Evolutionary conservation across 257 asterid species (phyloP).

Genomic region (Solanum dulcamara): DNA sequence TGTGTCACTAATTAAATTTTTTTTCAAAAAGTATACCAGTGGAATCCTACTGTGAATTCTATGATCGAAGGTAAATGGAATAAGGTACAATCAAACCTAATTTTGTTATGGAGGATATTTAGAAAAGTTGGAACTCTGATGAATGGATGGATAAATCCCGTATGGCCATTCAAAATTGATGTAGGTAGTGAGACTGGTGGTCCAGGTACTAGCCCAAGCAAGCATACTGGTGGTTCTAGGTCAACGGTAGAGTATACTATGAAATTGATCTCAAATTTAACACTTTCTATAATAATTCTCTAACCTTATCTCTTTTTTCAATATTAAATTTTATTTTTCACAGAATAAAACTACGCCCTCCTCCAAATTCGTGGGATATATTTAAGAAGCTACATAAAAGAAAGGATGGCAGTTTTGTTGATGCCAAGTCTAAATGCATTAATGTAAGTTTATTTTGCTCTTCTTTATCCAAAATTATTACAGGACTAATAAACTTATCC

Average conservation of each 20-base stretch:
- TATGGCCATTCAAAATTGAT: neutral
- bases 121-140: neutral
- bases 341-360: neutral
- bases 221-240: neutral
- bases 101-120: neutral
- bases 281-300: neutral
- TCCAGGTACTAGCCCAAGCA: neutral
- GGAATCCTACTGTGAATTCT: neutral
- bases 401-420: neutral
- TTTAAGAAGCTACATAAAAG: neutral
- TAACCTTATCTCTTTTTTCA: neutral
- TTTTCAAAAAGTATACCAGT: neutral
- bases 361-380: neutral
- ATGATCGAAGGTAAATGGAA: neutral
- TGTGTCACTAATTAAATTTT: neutral
- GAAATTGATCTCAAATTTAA: neutral
- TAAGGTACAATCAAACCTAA: neutral
- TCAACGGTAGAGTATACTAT: neutral
- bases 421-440: neutral
- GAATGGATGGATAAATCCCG: neutral
- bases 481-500: too few relatives aligned
- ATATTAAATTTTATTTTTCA: neutral
- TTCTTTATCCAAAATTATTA: too few relatives aligned
- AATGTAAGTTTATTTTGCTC: neutral
- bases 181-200: neutral